Conservation (phyloP, 768 basidiomycete species). For the Suillus subalutaceus region DNA sequence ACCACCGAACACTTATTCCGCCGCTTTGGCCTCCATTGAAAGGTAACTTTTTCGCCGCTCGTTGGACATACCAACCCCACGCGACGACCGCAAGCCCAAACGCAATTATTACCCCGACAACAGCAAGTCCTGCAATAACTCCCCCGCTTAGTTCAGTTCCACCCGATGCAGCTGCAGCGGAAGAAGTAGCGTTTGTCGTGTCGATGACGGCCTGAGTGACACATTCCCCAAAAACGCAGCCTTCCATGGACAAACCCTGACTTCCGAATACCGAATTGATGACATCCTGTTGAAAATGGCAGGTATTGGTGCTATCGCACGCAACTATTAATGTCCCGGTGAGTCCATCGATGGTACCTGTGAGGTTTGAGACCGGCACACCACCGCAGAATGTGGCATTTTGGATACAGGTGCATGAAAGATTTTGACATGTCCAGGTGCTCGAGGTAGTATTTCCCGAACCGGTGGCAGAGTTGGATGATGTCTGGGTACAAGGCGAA, state of each 20-base stretch:
- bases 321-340: constrained; percentile 66
- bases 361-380: constrained; percentile 48
- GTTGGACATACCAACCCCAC: constrained; percentile 64
- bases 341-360: constrained; percentile 65
- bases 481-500: constrained; percentile 65
- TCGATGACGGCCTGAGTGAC: constrained; percentile 81
- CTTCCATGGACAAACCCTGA: constrained; percentile 68
- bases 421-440: constrained; percentile 70
- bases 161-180: constrained; percentile 28
- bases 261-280: constrained; percentile 75
- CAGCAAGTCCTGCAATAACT: constrained; percentile 89
- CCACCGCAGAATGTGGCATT: constrained; percentile 79
- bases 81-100: constrained; percentile 60
- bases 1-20: constrained; percentile 72
- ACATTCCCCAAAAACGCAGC: constrained; percentile 89
- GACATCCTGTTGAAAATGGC: constrained; percentile 74
- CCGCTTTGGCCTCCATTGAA: constrained; percentile 43
- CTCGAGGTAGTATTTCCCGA: constrained; percentile 43
- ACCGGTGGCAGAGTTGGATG: constrained; percentile 38
- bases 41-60: constrained; percentile 55
- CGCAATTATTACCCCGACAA: constrained; percentile 69
- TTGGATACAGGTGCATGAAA: constrained; percentile 73
- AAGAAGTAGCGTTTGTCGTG: constrained; percentile 41
- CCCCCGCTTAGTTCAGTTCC: constrained; percentile 67
- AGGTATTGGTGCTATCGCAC: constrained; percentile 65